These are phyloP conservation scores for Botrytis fabae DNA, from an alignment of 2,329 filamentous ascomycete genomes.

Conservation along the genomic window DNA sequence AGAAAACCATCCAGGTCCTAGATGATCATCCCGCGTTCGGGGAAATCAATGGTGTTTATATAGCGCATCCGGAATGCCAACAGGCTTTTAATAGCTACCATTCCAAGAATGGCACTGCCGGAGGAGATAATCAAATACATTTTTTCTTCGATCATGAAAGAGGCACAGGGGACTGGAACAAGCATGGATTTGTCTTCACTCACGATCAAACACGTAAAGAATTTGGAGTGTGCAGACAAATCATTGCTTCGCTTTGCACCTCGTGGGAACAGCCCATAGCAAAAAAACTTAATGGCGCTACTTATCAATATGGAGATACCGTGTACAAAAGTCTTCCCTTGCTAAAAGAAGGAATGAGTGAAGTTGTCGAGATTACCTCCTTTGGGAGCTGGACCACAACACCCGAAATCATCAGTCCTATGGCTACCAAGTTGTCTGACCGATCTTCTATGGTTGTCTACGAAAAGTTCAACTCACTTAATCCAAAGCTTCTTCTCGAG, in stretches of 20 bases:
- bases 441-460: background rate
- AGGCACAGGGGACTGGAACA: slow-evolving; percentile 46
- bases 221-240: background rate
- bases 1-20: background rate
- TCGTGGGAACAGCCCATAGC: background rate
- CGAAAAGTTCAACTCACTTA: background rate
- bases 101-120: slow-evolving; percentile 25
- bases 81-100: slow-evolving; percentile 57
- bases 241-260: background rate
- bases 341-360: background rate
- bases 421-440: background rate
- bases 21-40: slow-evolving; percentile 38
- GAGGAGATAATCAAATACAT: slow-evolving; percentile 44
- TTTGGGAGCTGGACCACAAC: background rate
- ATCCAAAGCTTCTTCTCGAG: background rate
- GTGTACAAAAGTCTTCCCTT: background rate
- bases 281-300: background rate
- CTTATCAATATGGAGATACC: background rate
- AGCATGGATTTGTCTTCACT: slow-evolving; percentile 60
- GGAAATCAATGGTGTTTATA: slow-evolving; percentile 48
- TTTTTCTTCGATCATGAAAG: slow-evolving; percentile 57
- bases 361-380: background rate
- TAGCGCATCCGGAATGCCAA: slow-evolving; percentile 55
- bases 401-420: background rate
- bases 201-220: slow-evolving; percentile 16